Base-by-base conservation (phyloP, 2,329 filamentous ascomycete species). In the Ophiostoma ulmi region DNA sequence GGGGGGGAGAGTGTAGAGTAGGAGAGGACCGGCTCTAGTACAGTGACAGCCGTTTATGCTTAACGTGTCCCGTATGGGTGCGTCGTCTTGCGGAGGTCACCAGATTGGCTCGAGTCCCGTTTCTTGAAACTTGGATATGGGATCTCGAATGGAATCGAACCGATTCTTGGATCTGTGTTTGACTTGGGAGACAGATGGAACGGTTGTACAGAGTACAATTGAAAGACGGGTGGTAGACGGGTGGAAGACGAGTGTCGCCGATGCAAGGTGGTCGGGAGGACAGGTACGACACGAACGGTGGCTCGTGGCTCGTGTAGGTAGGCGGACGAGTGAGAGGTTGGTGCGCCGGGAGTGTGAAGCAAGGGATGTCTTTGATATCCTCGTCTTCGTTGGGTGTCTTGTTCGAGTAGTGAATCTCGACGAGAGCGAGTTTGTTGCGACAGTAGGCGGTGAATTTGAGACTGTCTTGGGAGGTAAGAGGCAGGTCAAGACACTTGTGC, bases 351-450 rank as follows among this genome's bases (percentile, higher is more conserved):
- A 22, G 31, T 38, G 61, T 20, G 58, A 64, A 36, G 63, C 63
- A 65, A 65, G 63, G 36, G 63, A 65, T 39, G 63, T 65, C 14
- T 65, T 20, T 65, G 35, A 48, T 48, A 48, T 48, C 44, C 17
- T 48, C 44, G 44, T 48, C 44, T 17, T 48, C 44, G 44, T 14
- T 17, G 6, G 44, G 44, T 48, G 44, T 20, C n/a, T 44, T 44
- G 41, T 20, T 61, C 55, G 20, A 58, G 58, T 11, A 13, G 14
- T 26, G 52, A 14, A 1, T 58, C 52, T 58, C 22, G 26, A 63
- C 11, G 26, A 63, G 58, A 63, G 26, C 58, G 58, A 63, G 58
- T 63, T 63, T 63, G 58, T 35, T 63, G 58, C 58, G 58, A 63
- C 58, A 35, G 26, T 7, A 35, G 58, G 58, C 58, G 58, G 58